Evolutionary conservation across 2,329 filamentous ascomycete genomes (phyloP).

Genomic region (Dactylellina leptospora): DNA sequence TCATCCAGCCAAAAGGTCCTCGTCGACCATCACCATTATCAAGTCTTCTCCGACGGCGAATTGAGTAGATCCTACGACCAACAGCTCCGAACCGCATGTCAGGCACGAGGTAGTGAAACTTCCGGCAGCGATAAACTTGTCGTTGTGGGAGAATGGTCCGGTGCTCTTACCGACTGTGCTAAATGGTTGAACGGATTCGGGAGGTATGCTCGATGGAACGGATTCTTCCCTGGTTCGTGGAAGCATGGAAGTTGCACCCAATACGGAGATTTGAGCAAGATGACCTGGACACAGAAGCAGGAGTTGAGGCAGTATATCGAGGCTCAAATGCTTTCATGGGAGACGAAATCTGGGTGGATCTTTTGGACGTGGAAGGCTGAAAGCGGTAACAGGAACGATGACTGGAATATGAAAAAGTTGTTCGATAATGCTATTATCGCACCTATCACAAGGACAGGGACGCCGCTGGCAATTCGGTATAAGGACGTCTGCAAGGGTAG

Average conservation of each 20-base stretch:
- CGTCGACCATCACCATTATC: conserved; percentile 75
- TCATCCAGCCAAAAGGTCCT: conserved; percentile 67
- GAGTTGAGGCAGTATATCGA: conserved; percentile 61
- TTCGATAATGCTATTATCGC: conserved; percentile 21
- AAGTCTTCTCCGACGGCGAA: conserved; percentile 68
- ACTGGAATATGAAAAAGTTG: conserved; percentile 43
- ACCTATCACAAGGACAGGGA: not conserved
- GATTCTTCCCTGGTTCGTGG: conserved; percentile 66
- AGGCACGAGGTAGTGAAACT: conserved; percentile 64
- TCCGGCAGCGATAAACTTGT: conserved; percentile 70
- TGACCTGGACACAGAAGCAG: conserved; percentile 37
- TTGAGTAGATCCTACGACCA: conserved; percentile 65
- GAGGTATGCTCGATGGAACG: conserved; percentile 69
- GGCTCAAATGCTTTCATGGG: conserved; percentile 66
- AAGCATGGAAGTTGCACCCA: conserved; percentile 27
- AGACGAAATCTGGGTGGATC: conserved; percentile 67
- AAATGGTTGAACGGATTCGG: conserved; percentile 67
- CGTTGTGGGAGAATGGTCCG: conserved; percentile 75
- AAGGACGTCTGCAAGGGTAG: no score
- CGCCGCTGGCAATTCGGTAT: not conserved
- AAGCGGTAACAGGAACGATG: conserved; percentile 64
- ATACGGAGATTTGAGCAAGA: conserved; percentile 6
- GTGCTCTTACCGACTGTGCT: conserved; percentile 71
- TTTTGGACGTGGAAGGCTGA: conserved; percentile 71
- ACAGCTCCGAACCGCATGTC: conserved; percentile 69